Evolutionary conservation across 73 alveolate genomes (phyloP).

Genomic region (Symbiodinium natans): DNA sequence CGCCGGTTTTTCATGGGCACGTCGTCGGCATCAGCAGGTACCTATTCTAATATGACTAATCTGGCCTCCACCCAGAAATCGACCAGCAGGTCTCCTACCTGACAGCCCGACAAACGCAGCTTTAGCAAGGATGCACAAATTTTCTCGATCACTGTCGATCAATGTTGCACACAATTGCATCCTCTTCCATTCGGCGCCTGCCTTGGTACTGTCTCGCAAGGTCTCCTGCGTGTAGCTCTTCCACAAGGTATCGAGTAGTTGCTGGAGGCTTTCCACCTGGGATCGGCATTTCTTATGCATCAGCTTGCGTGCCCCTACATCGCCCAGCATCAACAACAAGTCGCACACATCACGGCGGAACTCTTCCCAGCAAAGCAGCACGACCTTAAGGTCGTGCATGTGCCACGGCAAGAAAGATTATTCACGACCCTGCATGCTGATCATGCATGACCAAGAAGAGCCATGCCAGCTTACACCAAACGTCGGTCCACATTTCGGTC

Average conservation of each 20-base stretch:
- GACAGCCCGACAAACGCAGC: not conserved
- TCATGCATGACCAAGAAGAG: too few species aligned
- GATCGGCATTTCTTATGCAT: not conserved
- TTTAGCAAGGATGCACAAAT: not conserved
- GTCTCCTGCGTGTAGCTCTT: constrained; percentile 75
- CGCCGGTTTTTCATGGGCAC: not conserved
- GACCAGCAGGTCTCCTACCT: constrained; percentile 87
- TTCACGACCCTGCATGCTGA: too few species aligned
- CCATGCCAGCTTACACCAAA: not conserved
- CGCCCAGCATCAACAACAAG: not conserved
- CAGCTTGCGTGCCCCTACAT: too few species aligned
- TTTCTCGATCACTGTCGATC: too few species aligned
- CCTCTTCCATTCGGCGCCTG: not conserved
- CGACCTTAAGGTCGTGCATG: constrained; percentile 14
- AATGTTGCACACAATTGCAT: too few species aligned
- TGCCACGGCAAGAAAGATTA: too few species aligned
- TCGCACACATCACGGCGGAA: constrained; percentile 53
- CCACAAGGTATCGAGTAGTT: constrained; percentile 83
- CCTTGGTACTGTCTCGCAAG: constrained; percentile 42
- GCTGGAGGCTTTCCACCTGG: constrained; percentile 57
- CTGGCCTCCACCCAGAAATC: constrained; percentile 91
- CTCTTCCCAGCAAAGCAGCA: constrained; percentile 93
- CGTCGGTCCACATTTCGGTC: not conserved
- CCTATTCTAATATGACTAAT: not conserved
- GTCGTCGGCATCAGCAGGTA: not conserved